Conservation (phyloP, 345 rosid species). For the Draba incana region DNA sequence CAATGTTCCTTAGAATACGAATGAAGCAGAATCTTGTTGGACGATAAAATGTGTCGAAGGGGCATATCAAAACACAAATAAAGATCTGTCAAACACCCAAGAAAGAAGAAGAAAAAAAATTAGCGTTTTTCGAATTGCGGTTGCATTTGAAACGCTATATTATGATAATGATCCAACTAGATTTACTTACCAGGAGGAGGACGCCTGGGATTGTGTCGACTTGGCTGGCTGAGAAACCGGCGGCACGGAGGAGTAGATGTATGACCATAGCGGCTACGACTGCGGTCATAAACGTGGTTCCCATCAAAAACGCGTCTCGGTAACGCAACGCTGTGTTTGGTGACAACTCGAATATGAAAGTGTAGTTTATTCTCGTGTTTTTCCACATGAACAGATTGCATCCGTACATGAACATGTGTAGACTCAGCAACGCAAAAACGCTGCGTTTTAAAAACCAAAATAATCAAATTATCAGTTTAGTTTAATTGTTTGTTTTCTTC, state of each 20-base stretch:
- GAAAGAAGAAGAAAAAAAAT: not conserved
- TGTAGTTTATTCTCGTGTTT: conserved; percentile 75
- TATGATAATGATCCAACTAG: not conserved
- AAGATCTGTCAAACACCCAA: conserved; percentile 50
- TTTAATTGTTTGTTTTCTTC: no score
- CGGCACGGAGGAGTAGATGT: conserved; percentile 75
- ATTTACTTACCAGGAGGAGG: conserved; percentile 58
- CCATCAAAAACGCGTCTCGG: conserved; percentile 83
- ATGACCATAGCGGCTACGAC: conserved; percentile 85
- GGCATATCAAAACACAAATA: conserved; percentile 65
- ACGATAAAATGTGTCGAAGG: conserved; percentile 77
- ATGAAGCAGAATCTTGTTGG: conserved; percentile 85
- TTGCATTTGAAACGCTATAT: not conserved
- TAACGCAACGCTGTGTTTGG: conserved; percentile 78
- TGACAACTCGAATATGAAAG: conserved; percentile 81
- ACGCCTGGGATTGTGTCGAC: conserved; percentile 88
- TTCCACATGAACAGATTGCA: conserved; percentile 92
- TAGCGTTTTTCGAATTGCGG: not conserved
- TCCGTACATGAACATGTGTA: conserved; percentile 94
- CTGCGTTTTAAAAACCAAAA: conserved; percentile 47
- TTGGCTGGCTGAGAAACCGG: conserved; percentile 52
- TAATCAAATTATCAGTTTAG: not conserved
- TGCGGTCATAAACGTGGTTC: conserved; percentile 90
- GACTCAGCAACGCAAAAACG: conserved; percentile 77
- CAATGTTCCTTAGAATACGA: conserved; percentile 73